Percentiles rank a stretch among this genome's conserved stretches.
Conservation (phyloP, 768 basidiomycete genomes). For the Termitomyces sp. region DNA sequence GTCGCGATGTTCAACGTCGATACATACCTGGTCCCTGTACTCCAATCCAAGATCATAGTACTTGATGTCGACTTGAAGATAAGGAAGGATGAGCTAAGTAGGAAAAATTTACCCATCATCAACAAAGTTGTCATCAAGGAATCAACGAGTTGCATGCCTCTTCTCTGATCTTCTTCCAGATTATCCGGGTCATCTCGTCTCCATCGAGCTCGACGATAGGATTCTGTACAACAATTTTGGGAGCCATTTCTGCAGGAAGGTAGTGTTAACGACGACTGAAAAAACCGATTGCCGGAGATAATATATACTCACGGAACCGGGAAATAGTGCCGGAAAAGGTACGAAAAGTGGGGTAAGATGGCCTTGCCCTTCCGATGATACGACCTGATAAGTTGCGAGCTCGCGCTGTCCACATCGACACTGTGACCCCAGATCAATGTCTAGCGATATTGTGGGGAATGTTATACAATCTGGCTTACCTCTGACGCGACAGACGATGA, state of each 20-base stretch:
- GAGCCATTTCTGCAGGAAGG: slow-evolving; percentile 18
- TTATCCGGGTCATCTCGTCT: slow-evolving; percentile 99
- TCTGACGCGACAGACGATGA: background rate
- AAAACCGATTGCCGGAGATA: slow-evolving; percentile 7
- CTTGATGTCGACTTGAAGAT: slow-evolving; percentile 93
- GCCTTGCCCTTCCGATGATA: slow-evolving; percentile 2
- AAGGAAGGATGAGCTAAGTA: slow-evolving; percentile 88
- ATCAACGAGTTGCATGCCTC: slow-evolving; percentile 55
- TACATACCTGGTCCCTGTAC: slow-evolving; percentile 75
- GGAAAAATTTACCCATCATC: background rate
- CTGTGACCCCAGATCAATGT: slow-evolving; percentile 1
- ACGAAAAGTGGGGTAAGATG: slow-evolving; percentile 11
- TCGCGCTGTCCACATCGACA: slow-evolving; percentile 13
- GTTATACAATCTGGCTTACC: background rate
- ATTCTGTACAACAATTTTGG: slow-evolving; percentile 80
- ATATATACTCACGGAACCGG: slow-evolving; percentile 15
- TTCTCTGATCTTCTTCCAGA: slow-evolving; percentile 97
- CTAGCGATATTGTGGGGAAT: background rate
- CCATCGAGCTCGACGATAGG: slow-evolving; percentile 95
- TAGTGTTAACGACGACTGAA: background rate
- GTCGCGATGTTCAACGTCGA: background rate
- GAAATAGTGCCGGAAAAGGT: slow-evolving; percentile 14
- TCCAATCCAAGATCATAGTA: slow-evolving; percentile 98
- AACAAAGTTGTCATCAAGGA: background rate
- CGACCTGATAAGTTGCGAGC: slow-evolving; percentile 13